Evolutionary conservation across 805 yeast genomes (phyloP).

Genomic region (Metschnikowia proteae): DNA sequence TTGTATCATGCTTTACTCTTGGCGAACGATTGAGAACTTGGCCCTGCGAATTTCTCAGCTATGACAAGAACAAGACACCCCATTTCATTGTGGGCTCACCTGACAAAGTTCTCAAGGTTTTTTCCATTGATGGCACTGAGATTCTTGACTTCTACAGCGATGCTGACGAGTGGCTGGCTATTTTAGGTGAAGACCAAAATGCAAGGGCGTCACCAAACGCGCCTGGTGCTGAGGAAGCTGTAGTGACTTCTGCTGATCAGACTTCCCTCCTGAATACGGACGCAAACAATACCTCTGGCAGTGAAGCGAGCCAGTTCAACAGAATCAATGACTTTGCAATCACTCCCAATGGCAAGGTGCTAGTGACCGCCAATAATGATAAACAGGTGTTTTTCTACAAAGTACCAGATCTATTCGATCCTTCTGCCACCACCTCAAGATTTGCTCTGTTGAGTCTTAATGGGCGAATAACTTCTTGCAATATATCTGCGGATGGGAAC

Average conservation of each 20-base stretch:
- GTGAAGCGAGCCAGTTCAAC: slow-evolving; percentile 25
- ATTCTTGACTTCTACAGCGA: slow-evolving; percentile 42
- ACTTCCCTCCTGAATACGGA: neutral
- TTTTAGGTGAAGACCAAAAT: slow-evolving; percentile 14
- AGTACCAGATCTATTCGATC: slow-evolving; percentile 35
- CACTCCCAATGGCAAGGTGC: slow-evolving; percentile 55
- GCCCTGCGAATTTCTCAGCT: slow-evolving; percentile 67
- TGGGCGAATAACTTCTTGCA: slow-evolving; percentile 61
- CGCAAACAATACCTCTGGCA: slow-evolving; percentile 2
- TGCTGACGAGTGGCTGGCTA: slow-evolving; percentile 24
- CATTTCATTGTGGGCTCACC: slow-evolving; percentile 73
- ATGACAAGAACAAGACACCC: slow-evolving; percentile 22
- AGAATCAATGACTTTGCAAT: slow-evolving; percentile 69
- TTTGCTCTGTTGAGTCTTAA: slow-evolving; percentile 48
- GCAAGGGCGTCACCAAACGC: neutral
- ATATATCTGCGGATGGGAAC: slow-evolving; percentile 52
- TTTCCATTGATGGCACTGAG: slow-evolving; percentile 36
- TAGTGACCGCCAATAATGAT: slow-evolving; percentile 65
- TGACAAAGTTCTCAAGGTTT: slow-evolving; percentile 52
- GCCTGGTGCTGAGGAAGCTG: slow-evolving; percentile 5
- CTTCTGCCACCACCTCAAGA: slow-evolving; percentile 32
- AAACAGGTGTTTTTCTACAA: slow-evolving; percentile 59
- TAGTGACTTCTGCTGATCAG: slow-evolving; percentile 2
- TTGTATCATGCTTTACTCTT: slow-evolving; percentile 36
- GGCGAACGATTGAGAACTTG: slow-evolving; percentile 39